phyloP scores from a whole-genome alignment of 139 green algal species.

The Micromonas commoda region DNA sequence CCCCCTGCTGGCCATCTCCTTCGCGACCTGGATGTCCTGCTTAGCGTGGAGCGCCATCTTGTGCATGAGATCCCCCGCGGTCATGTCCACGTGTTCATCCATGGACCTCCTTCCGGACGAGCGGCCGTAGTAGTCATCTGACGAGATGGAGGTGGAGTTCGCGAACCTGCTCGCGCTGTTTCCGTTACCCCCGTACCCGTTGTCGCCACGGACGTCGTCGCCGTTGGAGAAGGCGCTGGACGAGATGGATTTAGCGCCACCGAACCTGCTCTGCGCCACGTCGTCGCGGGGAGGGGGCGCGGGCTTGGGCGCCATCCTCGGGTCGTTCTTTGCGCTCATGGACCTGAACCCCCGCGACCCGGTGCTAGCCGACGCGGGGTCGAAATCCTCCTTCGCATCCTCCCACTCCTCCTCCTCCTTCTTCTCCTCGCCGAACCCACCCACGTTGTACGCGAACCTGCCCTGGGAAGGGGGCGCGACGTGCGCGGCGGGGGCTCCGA shows the following conservation, averaged over 20 bases:
- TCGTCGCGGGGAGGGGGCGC: conserved; percentile 14
- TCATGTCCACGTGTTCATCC: conserved; percentile 51
- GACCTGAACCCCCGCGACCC: background rate
- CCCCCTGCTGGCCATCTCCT: conserved; percentile 58
- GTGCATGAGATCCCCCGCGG: conserved; percentile 65
- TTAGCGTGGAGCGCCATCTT: conserved; percentile 61
- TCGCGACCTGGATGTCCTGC: conserved; percentile 65
- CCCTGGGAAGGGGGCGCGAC: background rate
- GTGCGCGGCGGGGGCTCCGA: background rate
- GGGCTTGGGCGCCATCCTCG: conserved; percentile 10
- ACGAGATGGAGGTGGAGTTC: conserved; percentile 65
- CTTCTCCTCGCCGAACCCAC: background rate
- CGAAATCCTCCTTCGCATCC: background rate
- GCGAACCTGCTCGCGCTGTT: conserved; percentile 41
- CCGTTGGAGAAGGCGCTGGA: conserved; percentile 45
- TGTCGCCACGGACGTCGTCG: background rate
- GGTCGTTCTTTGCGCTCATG: background rate
- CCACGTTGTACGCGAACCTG: conserved; percentile 18
- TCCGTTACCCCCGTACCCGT: background rate
- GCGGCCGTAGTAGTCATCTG: conserved; percentile 63
- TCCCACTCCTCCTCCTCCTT: conserved; percentile 14
- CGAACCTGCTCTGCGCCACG: conserved; percentile 59
- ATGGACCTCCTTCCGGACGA: background rate
- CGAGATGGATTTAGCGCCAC: conserved; percentile 80
- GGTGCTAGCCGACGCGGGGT: conserved; percentile 26